phyloP scores from a whole-genome alignment of 176 grass and related monocot genomes.

The Tuctoria greenei region DNA sequence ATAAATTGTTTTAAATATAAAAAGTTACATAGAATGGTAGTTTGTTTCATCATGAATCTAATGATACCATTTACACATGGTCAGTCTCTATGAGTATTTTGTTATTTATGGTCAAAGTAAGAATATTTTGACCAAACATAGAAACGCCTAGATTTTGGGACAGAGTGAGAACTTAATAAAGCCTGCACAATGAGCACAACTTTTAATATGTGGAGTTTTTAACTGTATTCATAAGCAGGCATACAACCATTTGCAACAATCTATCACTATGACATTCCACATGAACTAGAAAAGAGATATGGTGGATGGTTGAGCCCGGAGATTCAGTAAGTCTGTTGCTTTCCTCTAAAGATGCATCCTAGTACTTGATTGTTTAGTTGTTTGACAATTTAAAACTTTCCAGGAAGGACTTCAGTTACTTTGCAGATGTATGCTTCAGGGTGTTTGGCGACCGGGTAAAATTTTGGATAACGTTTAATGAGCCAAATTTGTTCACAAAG shows the following conservation, averaged over 20 bases:
- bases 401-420: constrained; percentile 68
- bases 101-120: too few species aligned
- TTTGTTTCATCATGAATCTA: too few species aligned
- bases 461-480: constrained; percentile 56
- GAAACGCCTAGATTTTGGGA: too few species aligned
- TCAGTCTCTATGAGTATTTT: too few species aligned
- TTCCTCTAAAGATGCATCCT: neutral
- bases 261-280: constrained; percentile 64
- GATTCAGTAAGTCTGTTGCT: constrained; percentile 45
- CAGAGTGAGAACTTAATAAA: too few species aligned
- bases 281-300: constrained; percentile 62
- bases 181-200: neutral
- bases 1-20: too few species aligned
- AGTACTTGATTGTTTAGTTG: neutral
- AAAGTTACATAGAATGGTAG: too few species aligned
- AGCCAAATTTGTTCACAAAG: constrained; percentile 44
- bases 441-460: constrained; percentile 72
- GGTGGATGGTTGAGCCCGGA: constrained; percentile 62
- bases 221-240: constrained; percentile 20
- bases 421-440: constrained; percentile 63
- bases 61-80: too few species aligned
- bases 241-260: constrained; percentile 75
- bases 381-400: neutral
- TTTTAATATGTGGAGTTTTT: neutral
- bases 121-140: too few species aligned